These are phyloP conservation scores for Alternaria tenuissima DNA, from an alignment of 2,329 filamentous ascomycete genomes.

Conservation along the genomic window DNA sequence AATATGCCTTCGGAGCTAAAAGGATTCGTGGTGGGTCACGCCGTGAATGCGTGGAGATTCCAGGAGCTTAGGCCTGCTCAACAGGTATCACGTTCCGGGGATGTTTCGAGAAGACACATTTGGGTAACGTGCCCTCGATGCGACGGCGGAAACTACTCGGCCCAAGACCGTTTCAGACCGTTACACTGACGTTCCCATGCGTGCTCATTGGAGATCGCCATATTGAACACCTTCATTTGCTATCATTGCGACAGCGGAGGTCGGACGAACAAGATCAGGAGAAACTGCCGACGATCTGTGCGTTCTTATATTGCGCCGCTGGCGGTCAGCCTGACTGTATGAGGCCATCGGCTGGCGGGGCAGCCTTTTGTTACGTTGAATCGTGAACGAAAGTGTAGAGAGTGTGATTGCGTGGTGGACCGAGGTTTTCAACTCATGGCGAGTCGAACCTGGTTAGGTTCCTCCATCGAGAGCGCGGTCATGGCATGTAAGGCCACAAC, in stretches of 20 bases:
- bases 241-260: constrained; percentile 9
- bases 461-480: neutral
- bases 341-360: neutral
- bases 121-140: constrained; percentile 3
- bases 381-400: neutral
- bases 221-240: constrained; percentile 19
- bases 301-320: constrained; percentile 7
- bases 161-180: constrained; percentile 21
- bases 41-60: constrained; percentile 20
- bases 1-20: neutral
- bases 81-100: constrained; percentile 16
- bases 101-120: constrained; percentile 21
- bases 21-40: neutral
- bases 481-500: neutral
- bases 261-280: constrained; percentile 14
- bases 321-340: neutral
- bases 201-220: constrained; percentile 9
- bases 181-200: constrained; percentile 11
- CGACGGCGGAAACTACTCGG: constrained; percentile 5
- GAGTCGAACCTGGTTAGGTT: neutral
- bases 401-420: neutral
- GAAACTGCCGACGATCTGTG: constrained; percentile 24
- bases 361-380: neutral
- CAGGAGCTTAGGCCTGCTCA: constrained; percentile 22
- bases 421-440: neutral